phyloP scores from a whole-genome alignment of 176 grass and related monocot genomes.

The Lolium rigidum region DNA sequence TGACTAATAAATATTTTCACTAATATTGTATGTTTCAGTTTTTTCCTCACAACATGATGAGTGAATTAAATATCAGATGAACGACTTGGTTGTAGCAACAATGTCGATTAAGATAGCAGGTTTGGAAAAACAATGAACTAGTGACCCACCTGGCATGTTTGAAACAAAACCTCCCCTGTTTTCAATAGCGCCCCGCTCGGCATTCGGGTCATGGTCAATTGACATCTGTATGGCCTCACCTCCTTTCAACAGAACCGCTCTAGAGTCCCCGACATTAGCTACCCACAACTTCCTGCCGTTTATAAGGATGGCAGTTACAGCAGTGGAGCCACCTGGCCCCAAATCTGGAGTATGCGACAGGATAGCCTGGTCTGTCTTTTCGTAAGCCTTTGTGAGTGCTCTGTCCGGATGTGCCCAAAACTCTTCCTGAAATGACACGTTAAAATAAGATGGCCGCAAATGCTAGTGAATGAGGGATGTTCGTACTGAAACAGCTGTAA shows the following conservation, averaged over 20 bases:
- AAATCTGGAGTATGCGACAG: conserved; percentile 77
- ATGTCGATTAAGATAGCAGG: conserved; percentile 14
- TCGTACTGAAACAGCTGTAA: background rate
- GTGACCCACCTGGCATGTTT: conserved; percentile 77
- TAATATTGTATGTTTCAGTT: background rate
- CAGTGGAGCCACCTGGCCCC: conserved; percentile 83
- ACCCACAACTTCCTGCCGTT: conserved; percentile 76
- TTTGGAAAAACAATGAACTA: background rate
- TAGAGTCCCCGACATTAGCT: conserved; percentile 89
- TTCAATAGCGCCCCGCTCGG: conserved; percentile 73
- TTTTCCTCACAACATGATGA: conserved; percentile 1
- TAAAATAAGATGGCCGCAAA: background rate
- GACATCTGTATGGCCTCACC: conserved; percentile 74
- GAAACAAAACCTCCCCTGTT: conserved; percentile 92
- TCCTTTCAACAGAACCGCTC: conserved; percentile 84
- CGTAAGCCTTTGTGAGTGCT: conserved; percentile 79
- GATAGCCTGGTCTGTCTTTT: conserved; percentile 87
- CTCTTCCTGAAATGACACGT: conserved; percentile 66
- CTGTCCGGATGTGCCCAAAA: conserved; percentile 78
- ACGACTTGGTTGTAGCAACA: background rate
- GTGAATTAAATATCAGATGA: background rate
- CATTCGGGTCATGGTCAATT: conserved; percentile 80
- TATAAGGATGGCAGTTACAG: conserved; percentile 88
- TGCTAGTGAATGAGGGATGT: conserved; percentile 1
- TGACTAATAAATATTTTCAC: background rate